Evolutionary conservation across 768 basidiomycete genomes (phyloP).

Genomic region (Pluteus cervinus): DNA sequence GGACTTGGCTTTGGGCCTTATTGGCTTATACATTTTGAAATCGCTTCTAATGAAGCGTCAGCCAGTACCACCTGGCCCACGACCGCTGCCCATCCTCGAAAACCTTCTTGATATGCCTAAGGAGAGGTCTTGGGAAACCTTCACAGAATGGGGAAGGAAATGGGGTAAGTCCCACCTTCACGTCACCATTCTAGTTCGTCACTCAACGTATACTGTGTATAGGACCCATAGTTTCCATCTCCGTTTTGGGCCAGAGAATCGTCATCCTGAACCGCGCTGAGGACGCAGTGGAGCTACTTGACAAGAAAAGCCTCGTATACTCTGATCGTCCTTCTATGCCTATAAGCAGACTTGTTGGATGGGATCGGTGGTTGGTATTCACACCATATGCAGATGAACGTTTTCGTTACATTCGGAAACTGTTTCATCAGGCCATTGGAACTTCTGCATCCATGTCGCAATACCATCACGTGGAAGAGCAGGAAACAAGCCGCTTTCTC

Average conservation of each 20-base stretch:
- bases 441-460: constrained; percentile 28
- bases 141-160: constrained; percentile 33
- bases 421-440: constrained; percentile 37
- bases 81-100: constrained; percentile 34
- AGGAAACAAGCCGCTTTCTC: constrained; percentile 33
- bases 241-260: constrained; percentile 14
- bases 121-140: constrained; percentile 35
- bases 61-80: constrained; percentile 36
- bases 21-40: no score
- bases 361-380: constrained; percentile 30
- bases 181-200: no score
- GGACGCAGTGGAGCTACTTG: constrained; percentile 41
- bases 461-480: constrained; percentile 32
- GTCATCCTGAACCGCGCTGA: constrained; percentile 37
- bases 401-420: constrained; percentile 33
- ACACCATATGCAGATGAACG: constrained; percentile 32
- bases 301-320: constrained; percentile 45
- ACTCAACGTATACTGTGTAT: not conserved
- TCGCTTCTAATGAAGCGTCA: no score
- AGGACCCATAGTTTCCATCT: constrained; percentile 5
- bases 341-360: constrained; percentile 38
- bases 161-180: constrained; percentile 21
- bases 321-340: constrained; percentile 45
- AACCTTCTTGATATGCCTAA: constrained; percentile 39
- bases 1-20: no score